These are phyloP conservation scores for Sugiyamaella mastotermitis DNA, from an alignment of 805 yeast genomes.

Conservation along the genomic window DNA sequence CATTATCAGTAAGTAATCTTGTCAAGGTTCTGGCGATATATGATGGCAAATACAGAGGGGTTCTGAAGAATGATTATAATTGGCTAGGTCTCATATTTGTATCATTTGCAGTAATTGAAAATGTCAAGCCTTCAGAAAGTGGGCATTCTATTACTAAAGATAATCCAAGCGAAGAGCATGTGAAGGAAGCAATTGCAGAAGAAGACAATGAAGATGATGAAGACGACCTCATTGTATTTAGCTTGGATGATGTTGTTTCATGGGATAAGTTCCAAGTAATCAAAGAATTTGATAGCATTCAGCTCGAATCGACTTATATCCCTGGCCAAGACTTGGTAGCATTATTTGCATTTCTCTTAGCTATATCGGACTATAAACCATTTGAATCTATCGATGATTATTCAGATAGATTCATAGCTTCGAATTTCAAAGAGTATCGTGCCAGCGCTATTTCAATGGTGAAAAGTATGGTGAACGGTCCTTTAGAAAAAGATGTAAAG, in stretches of 20 bases:
- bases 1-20: constrained; percentile 36
- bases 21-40: constrained; percentile 42
- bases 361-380: constrained; percentile 37
- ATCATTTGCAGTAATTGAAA: constrained; percentile 33
- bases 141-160: constrained; percentile 5
- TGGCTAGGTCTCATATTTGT: constrained; percentile 42
- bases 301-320: constrained; percentile 34
- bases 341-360: constrained; percentile 44
- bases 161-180: constrained; percentile 5
- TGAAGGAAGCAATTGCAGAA: constrained; percentile 14
- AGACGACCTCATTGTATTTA: constrained; percentile 18
- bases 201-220: constrained; percentile 19
- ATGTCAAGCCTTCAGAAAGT: constrained; percentile 6
- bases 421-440: constrained; percentile 19
- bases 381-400: constrained; percentile 28
- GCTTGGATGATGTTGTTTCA: constrained; percentile 16
- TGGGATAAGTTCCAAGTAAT: constrained; percentile 34
- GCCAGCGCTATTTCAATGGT: constrained; percentile 15
- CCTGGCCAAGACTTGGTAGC: constrained; percentile 38
- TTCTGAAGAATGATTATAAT: constrained; percentile 35
- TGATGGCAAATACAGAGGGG: constrained; percentile 35
- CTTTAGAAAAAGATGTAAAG: constrained; percentile 13
- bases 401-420: constrained; percentile 21
- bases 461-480: constrained; percentile 16
- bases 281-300: constrained; percentile 39